These are phyloP conservation scores for Cudoniella acicularis DNA, from an alignment of 495 filamentous ascomycete genomes.

Conservation along the genomic window DNA sequence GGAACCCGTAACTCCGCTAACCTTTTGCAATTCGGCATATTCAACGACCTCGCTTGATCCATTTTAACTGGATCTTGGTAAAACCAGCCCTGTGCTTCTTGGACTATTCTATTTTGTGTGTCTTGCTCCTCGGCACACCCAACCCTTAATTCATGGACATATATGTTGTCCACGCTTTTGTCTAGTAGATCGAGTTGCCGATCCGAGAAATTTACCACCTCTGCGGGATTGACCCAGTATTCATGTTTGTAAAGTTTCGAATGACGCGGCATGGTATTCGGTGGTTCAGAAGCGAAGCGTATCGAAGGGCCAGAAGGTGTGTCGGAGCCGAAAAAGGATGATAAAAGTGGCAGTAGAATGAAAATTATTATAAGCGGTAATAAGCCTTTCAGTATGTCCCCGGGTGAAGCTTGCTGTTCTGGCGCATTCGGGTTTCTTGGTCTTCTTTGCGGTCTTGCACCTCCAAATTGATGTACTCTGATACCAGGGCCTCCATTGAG, in stretches of 20 bases:
- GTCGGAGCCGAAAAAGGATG: constrained; percentile 66
- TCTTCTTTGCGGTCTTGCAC: constrained; percentile 60
- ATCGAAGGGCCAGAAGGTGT: constrained; percentile 61
- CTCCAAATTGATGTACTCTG: constrained; percentile 84
- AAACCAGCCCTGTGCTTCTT: constrained; percentile 89
- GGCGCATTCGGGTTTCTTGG: constrained; percentile 60
- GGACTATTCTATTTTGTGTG: constrained; percentile 57
- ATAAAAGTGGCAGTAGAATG: constrained; percentile 79
- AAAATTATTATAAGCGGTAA: constrained; percentile 87
- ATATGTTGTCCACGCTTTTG: constrained; percentile 66
- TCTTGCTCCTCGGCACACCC: constrained; percentile 71
- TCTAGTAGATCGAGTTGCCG: constrained; percentile 71
- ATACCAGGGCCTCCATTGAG: constrained; percentile 78
- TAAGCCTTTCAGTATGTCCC: constrained; percentile 58
- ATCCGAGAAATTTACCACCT: constrained; percentile 63
- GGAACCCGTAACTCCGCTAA: constrained; percentile 29
- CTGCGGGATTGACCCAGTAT: constrained; percentile 79
- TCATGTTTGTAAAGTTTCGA: constrained; percentile 66
- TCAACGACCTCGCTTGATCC: constrained; percentile 57
- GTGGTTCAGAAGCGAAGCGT: constrained; percentile 65
- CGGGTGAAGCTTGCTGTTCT: constrained; percentile 47
- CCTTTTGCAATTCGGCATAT: constrained; percentile 34
- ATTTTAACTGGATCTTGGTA: constrained; percentile 75
- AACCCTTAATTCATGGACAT: constrained; percentile 58
- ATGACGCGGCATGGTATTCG: constrained; percentile 68